These are phyloP conservation scores for Discostella pseudostelligera DNA, from an alignment of 108 stramenopile genomes.

Conservation along the genomic window DNA sequence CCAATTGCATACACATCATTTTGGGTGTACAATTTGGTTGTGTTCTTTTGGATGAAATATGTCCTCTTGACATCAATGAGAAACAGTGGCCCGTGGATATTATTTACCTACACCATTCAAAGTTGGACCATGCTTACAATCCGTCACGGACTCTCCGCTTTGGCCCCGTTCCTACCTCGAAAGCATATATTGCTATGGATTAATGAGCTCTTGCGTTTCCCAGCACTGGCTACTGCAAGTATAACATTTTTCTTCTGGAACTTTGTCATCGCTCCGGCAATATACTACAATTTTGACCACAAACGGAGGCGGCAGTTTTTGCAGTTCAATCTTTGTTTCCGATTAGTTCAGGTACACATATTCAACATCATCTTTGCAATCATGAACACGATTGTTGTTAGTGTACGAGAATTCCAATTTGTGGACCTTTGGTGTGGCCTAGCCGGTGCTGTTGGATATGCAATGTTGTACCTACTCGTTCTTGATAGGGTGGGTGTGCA, in stretches of 20 bases:
- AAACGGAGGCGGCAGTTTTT: conserved; percentile 50
- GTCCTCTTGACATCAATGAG: conserved; percentile 10
- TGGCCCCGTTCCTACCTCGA: conserved; percentile 55
- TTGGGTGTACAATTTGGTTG: conserved; percentile 25
- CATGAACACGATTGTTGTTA: conserved; percentile 44
- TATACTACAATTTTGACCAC: conserved; percentile 45
- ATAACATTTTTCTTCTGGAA: conserved; percentile 80
- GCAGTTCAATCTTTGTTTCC: conserved; percentile 53
- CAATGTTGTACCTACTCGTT: conserved; percentile 56
- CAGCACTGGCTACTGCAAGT: conserved; percentile 59
- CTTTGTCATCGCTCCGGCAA: conserved; percentile 61
- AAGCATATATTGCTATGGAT: conserved; percentile 29
- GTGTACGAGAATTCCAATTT: conserved; percentile 43
- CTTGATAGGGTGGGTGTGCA: conserved; percentile 78
- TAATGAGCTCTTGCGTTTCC: conserved; percentile 60
- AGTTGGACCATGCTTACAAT: conserved; percentile 60
- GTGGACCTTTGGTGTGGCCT: conserved; percentile 56
- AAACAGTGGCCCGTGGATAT: conserved; percentile 21
- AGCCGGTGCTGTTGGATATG: conserved; percentile 46
- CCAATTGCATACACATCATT: conserved; percentile 20
- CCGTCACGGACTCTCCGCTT: conserved; percentile 52
- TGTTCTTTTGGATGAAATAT: conserved; percentile 30
- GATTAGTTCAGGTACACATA: conserved; percentile 64
- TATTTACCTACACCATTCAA: conserved; percentile 62
- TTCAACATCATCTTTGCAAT: conserved; percentile 66